Evolutionary conservation across 2,329 filamentous ascomycete species (phyloP), one percentile per base, ranked within the genome.

Genomic region (Hirsutella rhossiliensis): DNA sequence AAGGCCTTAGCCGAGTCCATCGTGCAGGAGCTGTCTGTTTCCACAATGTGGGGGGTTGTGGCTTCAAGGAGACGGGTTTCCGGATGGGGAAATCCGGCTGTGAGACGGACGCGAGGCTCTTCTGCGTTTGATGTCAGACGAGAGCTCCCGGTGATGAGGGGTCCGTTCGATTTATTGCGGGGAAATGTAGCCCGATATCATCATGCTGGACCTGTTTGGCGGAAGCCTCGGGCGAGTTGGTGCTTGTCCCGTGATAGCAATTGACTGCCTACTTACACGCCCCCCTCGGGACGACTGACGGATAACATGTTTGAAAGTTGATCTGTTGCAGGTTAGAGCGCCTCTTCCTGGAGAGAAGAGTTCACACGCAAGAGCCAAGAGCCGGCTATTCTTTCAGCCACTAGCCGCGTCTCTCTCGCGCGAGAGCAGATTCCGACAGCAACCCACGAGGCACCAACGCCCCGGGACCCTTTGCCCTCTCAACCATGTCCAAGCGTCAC

Each of bases 401-500:
- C 23, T 7, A 23, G 23, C 7, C 23, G 23, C 23, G 7, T 27
- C 23, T 27, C 23, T 27, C 23, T 27, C 23, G 23, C n/a, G n/a
- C n/a, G 23, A 4, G 23, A 23, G 23, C 23, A 4, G 23, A 7
- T 23, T 7, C 23, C 23, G 23, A 23, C 23, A 23, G 23, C 23
- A 23, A 23, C 23, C 23, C 23, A 23, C 23, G 7, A 23, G 23
- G 23, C 23, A 23, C 23, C 23, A 23, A 23, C 7, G 4, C 23
- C 23, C 7, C 23, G 4, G 7, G 23, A 23, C 6, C 23, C 23
- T 9, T 17, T 15, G 15, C 7, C 8, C 9, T 5, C 34, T 11
- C 15, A 37, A 19, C 18, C 34, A 76, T 76, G 72, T 76, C 72
- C 20, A 72, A 64, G 45, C 63, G 68, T 13, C 72, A 76, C 47